Conservation (phyloP, 495 filamentous ascomycete species). For the Bombardia bombarda region DNA sequence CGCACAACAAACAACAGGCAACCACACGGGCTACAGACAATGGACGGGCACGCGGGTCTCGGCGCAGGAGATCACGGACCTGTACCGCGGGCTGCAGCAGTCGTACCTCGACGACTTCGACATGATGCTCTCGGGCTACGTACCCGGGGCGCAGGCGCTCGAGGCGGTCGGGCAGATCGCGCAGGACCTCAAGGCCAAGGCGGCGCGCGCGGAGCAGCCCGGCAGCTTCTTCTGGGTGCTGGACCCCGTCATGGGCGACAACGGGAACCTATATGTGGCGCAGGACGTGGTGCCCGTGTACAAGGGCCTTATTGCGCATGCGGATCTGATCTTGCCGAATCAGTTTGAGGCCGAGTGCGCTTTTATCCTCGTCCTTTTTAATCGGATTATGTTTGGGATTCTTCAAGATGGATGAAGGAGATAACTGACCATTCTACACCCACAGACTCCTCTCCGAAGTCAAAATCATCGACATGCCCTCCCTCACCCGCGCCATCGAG, state of each 20-base stretch:
- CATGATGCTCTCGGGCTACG: slow-evolving; percentile 88
- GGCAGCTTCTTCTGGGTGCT: slow-evolving; percentile 95
- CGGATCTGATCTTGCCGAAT: slow-evolving; percentile 90
- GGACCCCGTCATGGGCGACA: slow-evolving; percentile 97
- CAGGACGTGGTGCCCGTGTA: slow-evolving; percentile 89
- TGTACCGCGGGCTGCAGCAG: slow-evolving; percentile 78
- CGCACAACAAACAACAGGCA: slow-evolving; percentile 48
- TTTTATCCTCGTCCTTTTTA: background rate
- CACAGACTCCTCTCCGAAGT: slow-evolving; percentile 68
- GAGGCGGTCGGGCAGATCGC: slow-evolving; percentile 79
- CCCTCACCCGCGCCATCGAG: slow-evolving; percentile 64
- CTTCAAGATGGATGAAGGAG: background rate
- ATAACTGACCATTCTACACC: background rate
- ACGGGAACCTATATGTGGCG: slow-evolving; percentile 81
- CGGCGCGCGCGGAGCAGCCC: slow-evolving; percentile 39
- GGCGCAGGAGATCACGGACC: slow-evolving; percentile 71
- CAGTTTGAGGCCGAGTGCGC: slow-evolving; percentile 93
- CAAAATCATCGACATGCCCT: slow-evolving; percentile 70
- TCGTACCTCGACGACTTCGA: slow-evolving; percentile 79
- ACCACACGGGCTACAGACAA: slow-evolving; percentile 86
- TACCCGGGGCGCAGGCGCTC: slow-evolving; percentile 75
- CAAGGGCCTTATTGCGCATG: slow-evolving; percentile 64
- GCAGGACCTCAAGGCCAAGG: slow-evolving; percentile 63
- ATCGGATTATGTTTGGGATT: background rate
- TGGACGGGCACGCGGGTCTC: slow-evolving; percentile 74